Conservation (phyloP, 192 early-diverging fungal species). For the Oehlia diaphana region DNA sequence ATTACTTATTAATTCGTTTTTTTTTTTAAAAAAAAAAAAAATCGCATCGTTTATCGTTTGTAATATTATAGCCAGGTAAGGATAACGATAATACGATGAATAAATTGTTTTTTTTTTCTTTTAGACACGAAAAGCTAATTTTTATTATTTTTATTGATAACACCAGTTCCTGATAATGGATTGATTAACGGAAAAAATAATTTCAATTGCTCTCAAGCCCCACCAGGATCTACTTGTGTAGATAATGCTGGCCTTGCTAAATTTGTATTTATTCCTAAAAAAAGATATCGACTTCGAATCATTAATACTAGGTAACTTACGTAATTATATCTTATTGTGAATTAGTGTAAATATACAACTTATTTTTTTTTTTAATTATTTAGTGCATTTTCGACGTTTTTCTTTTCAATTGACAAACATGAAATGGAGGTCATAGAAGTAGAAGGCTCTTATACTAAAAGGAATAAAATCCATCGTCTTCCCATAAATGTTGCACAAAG, state of each 20-base stretch:
- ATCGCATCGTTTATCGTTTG: too few species aligned
- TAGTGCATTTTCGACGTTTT: conserved; percentile 37
- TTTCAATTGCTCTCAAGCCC: conserved; percentile 7
- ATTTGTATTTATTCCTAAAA: conserved; percentile 68
- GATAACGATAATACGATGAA: too few species aligned
- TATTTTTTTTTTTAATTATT: not conserved
- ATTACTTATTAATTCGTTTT: not conserved
- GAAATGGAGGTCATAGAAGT: conserved; percentile 38
- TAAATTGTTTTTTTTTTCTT: too few species aligned
- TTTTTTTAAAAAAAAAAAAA: not conserved
- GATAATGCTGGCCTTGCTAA: conserved; percentile 23
- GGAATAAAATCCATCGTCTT: conserved; percentile 29
- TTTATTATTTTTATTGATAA: conserved; percentile 33
- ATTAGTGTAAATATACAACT: not conserved
- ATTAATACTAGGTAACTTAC: conserved; percentile 57
- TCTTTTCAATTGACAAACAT: conserved; percentile 46
- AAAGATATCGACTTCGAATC: conserved; percentile 81
- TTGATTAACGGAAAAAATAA: conserved; percentile 62
- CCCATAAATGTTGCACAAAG: conserved; percentile 44
- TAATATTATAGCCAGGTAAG: conserved; percentile 21
- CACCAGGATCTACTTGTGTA: not conserved
- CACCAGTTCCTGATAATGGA: conserved; percentile 66
- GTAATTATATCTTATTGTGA: not conserved
- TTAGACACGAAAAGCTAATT: too few species aligned
- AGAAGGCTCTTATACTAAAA: conserved; percentile 38